These are phyloP conservation scores for Batrachochytrium dendrobatidis DNA, from an alignment of 371 early-diverging fungal species.

Conservation along the genomic window DNA sequence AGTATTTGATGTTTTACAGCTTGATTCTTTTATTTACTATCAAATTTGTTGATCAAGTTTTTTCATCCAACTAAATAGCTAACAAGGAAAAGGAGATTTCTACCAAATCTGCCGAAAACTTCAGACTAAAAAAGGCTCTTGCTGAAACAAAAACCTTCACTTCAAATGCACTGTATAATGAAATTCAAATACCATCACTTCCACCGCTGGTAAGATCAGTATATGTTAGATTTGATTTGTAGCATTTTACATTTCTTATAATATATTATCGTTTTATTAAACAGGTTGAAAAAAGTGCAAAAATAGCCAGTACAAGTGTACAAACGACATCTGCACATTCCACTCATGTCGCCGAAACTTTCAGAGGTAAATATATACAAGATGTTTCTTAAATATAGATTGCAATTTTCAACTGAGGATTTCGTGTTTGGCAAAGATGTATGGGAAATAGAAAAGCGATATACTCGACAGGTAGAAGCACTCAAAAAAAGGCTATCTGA, in stretches of 20 bases:
- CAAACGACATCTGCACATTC: background rate
- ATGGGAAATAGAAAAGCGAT: constrained; percentile 24
- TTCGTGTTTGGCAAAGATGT: background rate
- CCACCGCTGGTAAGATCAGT: too few species aligned
- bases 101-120: constrained; percentile 5
- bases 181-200: too few species aligned
- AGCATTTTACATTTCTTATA: too few species aligned
- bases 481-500: constrained; percentile 20
- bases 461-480: constrained; percentile 10
- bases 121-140: background rate
- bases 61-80: background rate
- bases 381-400: background rate
- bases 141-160: too few species aligned
- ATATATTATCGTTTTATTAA: too few species aligned
- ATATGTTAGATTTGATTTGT: too few species aligned
- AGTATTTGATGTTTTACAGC: too few species aligned
- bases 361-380: background rate
- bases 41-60: background rate
- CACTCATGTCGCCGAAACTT: background rate
- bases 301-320: background rate
- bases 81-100: constrained; percentile 3
- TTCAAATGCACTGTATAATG: too few species aligned
- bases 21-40: too few species aligned
- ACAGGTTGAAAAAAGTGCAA: background rate
- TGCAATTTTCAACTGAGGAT: background rate